These are phyloP conservation scores for Pyricularia pennisetigena DNA, from an alignment of 2,329 filamentous ascomycete species.

Conservation along the genomic window DNA sequence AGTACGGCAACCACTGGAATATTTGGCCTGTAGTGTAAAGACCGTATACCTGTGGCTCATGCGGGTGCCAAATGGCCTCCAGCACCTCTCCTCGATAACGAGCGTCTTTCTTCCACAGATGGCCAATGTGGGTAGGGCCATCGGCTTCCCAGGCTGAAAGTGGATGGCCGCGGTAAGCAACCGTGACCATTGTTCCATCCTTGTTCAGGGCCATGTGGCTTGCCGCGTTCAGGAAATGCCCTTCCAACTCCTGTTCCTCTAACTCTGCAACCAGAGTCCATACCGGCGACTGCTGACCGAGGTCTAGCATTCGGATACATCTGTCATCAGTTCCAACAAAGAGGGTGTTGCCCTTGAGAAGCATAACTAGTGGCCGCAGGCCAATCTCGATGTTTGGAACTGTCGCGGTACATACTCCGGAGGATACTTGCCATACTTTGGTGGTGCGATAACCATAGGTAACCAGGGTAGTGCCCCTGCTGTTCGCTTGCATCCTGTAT, in stretches of 20 bases:
- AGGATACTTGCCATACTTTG: constrained; percentile 13
- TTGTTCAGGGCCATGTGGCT: constrained; percentile 14
- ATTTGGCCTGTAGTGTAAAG: constrained; percentile 18
- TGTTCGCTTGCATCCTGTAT: constrained; percentile 11
- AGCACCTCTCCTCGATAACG: constrained; percentile 12
- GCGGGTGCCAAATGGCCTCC: constrained; percentile 15
- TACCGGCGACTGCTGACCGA: constrained; percentile 7
- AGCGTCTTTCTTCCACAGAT: constrained; percentile 13
- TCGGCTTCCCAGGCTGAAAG: constrained; percentile 16
- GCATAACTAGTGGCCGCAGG: constrained; percentile 12
- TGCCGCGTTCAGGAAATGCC: constrained; percentile 13
- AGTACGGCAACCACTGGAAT: constrained; percentile 22
- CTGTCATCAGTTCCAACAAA: constrained; percentile 8
- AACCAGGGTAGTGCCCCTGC: constrained; percentile 10
- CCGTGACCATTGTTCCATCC: constrained; percentile 14
- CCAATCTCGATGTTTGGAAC: constrained; percentile 12
- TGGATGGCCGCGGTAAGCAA: constrained; percentile 16
- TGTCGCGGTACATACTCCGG: constrained; percentile 11
- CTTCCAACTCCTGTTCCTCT: constrained; percentile 12
- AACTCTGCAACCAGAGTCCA: constrained; percentile 12
- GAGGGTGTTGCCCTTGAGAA: constrained; percentile 9
- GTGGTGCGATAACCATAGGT: constrained; percentile 13
- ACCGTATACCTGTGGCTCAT: constrained; percentile 17
- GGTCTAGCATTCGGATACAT: not conserved
- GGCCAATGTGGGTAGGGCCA: constrained; percentile 9